A percentile compares a stretch with the other conserved stretches of the same genome.
phyloP scores from a whole-genome alignment of 2,329 filamentous ascomycete species.

The Colletotrichum plurivorum region DNA sequence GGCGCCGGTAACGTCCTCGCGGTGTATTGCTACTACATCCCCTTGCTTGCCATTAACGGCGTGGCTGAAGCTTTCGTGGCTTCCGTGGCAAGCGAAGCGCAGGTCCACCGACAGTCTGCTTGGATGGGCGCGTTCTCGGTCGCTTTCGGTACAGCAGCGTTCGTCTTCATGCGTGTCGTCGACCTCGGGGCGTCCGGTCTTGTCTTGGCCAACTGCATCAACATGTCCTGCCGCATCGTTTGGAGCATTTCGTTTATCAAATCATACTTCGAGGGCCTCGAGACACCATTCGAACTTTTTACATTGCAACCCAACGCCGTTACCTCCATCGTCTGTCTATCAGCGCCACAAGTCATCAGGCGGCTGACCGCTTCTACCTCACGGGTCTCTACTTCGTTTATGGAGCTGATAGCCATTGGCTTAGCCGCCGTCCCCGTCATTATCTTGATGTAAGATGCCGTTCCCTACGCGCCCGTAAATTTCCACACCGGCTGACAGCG shows the following conservation, averaged over 20 bases:
- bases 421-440: conserved; percentile 66
- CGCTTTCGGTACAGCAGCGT: conserved; percentile 82
- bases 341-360: conserved; percentile 58
- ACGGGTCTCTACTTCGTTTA: conserved; percentile 41
- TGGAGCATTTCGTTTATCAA: conserved; percentile 85
- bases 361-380: conserved; percentile 40
- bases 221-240: conserved; percentile 86
- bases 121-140: conserved; percentile 90
- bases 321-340: conserved; percentile 59
- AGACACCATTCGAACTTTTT: conserved; percentile 55
- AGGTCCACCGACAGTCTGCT: conserved; percentile 82
- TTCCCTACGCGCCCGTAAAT: conserved; percentile 22
- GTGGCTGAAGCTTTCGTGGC: conserved; percentile 94
- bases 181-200: conserved; percentile 83
- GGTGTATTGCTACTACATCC: conserved; percentile 92
- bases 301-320: conserved; percentile 60
- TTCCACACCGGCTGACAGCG: conserved; percentile 31
- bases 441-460: conserved; percentile 70
- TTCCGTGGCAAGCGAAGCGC: conserved; percentile 81
- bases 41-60: conserved; percentile 91
- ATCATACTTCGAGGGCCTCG: conserved; percentile 69
- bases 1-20: conserved; percentile 82
- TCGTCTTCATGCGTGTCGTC: conserved; percentile 78
- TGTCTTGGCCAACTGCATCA: conserved; percentile 89
- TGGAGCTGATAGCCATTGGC: conserved; percentile 63